These are phyloP conservation scores for Psidium friedrichsthalianum DNA, from an alignment of 345 rosid species.

Conservation along the genomic window DNA sequence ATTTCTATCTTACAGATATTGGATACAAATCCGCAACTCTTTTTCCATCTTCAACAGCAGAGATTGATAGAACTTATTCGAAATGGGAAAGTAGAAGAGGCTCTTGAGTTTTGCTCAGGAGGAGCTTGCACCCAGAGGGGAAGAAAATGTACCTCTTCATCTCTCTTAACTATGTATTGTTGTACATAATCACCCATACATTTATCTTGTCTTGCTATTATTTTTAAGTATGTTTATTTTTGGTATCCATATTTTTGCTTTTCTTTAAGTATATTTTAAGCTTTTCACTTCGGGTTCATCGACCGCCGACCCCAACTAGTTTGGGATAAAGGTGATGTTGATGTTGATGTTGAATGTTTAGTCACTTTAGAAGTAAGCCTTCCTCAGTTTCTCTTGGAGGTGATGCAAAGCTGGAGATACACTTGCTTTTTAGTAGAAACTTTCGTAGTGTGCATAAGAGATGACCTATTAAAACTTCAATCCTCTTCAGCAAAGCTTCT, in stretches of 20 bases:
- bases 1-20: constrained; percentile 41
- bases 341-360: too few species aligned
- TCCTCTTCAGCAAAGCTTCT: constrained; percentile 58
- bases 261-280: too few species aligned
- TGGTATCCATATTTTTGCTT: too few species aligned
- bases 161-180: not conserved
- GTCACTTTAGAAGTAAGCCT: not conserved
- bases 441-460: not conserved
- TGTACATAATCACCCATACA: not conserved
- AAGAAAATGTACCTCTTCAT: constrained; percentile 55
- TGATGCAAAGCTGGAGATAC: not conserved
- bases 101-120: constrained; percentile 98
- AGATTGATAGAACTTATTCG: constrained; percentile 92
- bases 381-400: not conserved
- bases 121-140: constrained; percentile 98
- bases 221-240: not conserved
- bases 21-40: constrained; percentile 90
- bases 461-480: not conserved
- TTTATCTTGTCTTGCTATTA: not conserved
- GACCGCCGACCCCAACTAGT: too few species aligned
- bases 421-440: not conserved
- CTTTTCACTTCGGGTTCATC: too few species aligned
- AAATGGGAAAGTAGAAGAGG: constrained; percentile 83
- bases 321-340: too few species aligned
- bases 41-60: constrained; percentile 99